Base-by-base conservation (phyloP, 192 early-diverging fungal genomes). In the Coemansia sp. region DNA sequence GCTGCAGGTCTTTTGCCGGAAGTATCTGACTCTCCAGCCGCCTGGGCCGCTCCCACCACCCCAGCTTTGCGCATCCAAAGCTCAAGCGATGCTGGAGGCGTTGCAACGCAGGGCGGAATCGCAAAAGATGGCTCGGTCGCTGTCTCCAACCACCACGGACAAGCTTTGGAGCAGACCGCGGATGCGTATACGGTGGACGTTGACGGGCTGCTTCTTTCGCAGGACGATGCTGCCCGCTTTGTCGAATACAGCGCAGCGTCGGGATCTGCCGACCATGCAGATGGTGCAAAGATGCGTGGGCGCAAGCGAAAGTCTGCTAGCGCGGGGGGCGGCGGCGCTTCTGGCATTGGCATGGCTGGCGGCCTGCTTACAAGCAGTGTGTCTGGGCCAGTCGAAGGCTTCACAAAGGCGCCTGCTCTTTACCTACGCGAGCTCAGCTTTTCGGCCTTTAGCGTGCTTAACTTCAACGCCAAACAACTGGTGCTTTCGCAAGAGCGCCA, bases 381-480 rank as follows among this genome's bases (percentile, higher is more conserved):
- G 10, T 36, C 30, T 36, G 57, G 57, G 15, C n/a, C 57, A 0
- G 23, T 15, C 6, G 71, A 82, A 2, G 63, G 72, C 14, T 69
- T 72, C 43, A 61, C 68, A 9, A 72, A 62, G 33, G 12, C 48
- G 5, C 64, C 71, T 43, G 49, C 59, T 15, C 61, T 43, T 16
- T 76, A 67, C 43, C 48, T 82, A 35, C 79, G 79, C 21, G 79
- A 82, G 65, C 74, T 82, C 14, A 76, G 65, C 60, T 65, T 82
- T 35, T 70, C 74, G 2, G 79, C 79, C 5, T 82, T 73, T n/a
- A 51, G 56, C 36, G 51, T 82, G 3, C 45, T 82, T 2, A 15
- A 11, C 26, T 43, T 70, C 20, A 52, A n/a, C 41, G 53, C 26
- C 33, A 39, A 52, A 55, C 36, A 41, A 15, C 15, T 34, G 9